phyloP scores from a whole-genome alignment of 306 rosid species.

The Myrica gale region DNA sequence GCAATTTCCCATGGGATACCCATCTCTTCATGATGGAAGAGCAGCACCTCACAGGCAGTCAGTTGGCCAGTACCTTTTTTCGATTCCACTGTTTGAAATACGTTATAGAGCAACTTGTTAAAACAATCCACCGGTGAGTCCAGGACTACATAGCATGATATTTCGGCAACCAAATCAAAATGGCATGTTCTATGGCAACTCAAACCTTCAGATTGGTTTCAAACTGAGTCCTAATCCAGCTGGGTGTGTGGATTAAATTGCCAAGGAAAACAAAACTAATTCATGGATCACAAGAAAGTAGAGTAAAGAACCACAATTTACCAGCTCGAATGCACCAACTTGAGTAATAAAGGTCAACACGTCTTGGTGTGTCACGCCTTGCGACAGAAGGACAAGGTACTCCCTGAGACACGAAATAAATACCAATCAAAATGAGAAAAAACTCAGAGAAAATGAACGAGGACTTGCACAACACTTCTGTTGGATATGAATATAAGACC shows the following conservation, averaged over 20 bases:
- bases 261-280: not conserved
- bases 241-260: not conserved
- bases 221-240: not conserved
- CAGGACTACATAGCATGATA: not conserved
- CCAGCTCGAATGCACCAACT: slow-evolving; percentile 78
- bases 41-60: slow-evolving; percentile 82
- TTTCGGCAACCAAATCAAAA: not conserved
- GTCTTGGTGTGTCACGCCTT: slow-evolving; percentile 47
- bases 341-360: slow-evolving; percentile 60
- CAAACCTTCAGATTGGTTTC: not conserved
- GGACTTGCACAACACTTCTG: slow-evolving; percentile 8
- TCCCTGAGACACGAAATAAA: slow-evolving; percentile 37
- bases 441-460: not conserved
- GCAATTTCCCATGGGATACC: slow-evolving; percentile 99
- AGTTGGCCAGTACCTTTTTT: slow-evolving; percentile 53
- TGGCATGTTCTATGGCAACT: not conserved
- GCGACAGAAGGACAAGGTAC: slow-evolving; percentile 50
- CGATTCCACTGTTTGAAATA: slow-evolving; percentile 61
- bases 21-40: slow-evolving; percentile 97
- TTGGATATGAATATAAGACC: not conserved
- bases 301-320: slow-evolving; percentile 11
- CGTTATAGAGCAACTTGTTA: slow-evolving; percentile 9
- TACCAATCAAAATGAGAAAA: not conserved
- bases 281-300: not conserved
- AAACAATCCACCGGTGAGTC: not conserved